Percentiles rank a stretch among this genome's conserved stretches.
Evolutionary conservation across 2,329 filamentous ascomycete species (phyloP).

Genomic region (Rutstroemia sp.): DNA sequence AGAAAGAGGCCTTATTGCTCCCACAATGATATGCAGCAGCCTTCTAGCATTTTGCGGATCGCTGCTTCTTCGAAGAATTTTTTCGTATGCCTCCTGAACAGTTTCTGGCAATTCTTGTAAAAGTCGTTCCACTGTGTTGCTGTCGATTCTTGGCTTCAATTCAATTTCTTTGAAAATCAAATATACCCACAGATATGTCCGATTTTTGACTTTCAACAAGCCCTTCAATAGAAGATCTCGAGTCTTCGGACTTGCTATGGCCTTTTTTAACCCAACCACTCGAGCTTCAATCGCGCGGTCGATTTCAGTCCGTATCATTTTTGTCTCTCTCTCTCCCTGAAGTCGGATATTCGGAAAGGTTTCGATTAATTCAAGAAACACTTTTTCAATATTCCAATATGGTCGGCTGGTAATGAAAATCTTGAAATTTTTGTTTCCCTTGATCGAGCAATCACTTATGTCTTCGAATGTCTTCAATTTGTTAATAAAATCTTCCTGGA

Average conservation of each 20-base stretch:
- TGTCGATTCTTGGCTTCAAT: neutral
- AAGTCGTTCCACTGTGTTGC: neutral
- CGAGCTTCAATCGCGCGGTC: constrained; percentile 6
- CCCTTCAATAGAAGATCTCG: neutral
- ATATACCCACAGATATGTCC: constrained; percentile 11
- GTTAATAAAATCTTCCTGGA: neutral
- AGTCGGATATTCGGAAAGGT: neutral
- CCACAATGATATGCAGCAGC: constrained; percentile 7
- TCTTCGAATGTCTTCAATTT: neutral
- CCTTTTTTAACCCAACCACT: neutral
- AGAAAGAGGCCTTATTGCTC: constrained; percentile 4
- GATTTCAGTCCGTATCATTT: neutral
- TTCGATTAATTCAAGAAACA: neutral
- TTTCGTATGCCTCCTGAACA: constrained; percentile 4
- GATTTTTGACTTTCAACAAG: neutral
- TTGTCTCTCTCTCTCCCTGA: neutral
- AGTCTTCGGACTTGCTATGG: neutral
- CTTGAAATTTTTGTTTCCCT: neutral
- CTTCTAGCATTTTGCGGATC: neutral
- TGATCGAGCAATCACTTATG: neutral
- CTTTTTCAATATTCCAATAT: constrained; percentile 1
- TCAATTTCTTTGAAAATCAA: constrained; percentile 2
- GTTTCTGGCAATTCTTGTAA: neutral
- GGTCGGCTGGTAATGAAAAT: constrained; percentile 4
- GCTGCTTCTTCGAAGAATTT: neutral